Evolutionary conservation across 805 yeast species (phyloP), one percentile per base, ranked within the genome.

Genomic region (Wickerhamiella galacta): DNA sequence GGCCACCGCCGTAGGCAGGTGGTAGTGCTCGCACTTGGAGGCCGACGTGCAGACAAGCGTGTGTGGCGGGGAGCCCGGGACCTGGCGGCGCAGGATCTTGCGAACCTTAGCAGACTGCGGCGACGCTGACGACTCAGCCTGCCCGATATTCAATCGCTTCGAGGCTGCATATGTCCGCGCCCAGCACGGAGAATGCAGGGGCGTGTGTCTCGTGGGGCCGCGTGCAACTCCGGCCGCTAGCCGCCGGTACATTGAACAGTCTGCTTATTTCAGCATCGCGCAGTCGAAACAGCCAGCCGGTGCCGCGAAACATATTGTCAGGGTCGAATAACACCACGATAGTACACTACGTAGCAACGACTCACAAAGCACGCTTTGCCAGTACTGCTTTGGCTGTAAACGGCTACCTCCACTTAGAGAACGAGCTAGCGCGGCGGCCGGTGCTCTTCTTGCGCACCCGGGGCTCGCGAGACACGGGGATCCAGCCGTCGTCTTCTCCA

Each of bases 21-120:
- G 72, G 40, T 80, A 80, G 5, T 60, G 48, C 43, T 83, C 94
- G 39, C 83, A 75, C 0, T 73, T 63, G 1, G 93, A 76, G 3
- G 75, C 65, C 1, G 85, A 68, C 0, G 80, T 73, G 35, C 80
- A 79, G 1, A 76, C 39, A 25, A 32, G 26, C 16, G 48, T 20
- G 22, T 36, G 30, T 6, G 30, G 30, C 4, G 42, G 33, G 4
- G 20, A 30, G 9, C 41, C 39, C 4, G 39, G 31, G 16, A 36
- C 38, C n/a, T 34, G 33, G 6, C 41, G 28, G 6, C 39, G 37
- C 17, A 45, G 34, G 10, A 39, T 9, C 12, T 41, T 36, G 2
- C 46, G 28, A 6, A 42, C 33, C 17, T 39, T 38, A 16, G 36
- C 40, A 8, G 43, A 35, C 19, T 43, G 48, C 4, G 44, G 36